Evolutionary conservation across 306 rosid species (phyloP).

Genomic region (Prunus fruticosa): DNA sequence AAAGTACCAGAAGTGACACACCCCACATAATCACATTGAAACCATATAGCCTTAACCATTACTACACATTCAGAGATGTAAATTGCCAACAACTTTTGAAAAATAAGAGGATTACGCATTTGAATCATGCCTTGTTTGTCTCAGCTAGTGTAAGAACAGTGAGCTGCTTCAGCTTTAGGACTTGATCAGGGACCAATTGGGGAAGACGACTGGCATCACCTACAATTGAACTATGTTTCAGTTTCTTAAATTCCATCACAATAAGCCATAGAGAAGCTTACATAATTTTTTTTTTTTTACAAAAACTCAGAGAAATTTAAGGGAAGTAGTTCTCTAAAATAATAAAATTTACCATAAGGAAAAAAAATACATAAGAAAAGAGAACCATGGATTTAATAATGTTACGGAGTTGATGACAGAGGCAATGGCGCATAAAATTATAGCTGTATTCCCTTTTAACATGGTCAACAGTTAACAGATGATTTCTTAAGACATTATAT

Average conservation of each 20-base stretch:
- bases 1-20: background rate
- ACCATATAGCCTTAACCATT: background rate
- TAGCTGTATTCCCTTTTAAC: background rate
- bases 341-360: background rate
- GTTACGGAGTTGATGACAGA: background rate
- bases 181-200: constrained; percentile 70
- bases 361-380: background rate
- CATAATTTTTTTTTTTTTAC: background rate
- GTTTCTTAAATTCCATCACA: constrained; percentile 8
- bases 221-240: constrained; percentile 21
- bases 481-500: background rate
- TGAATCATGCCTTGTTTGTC: constrained; percentile 62
- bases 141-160: constrained; percentile 98
- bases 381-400: background rate
- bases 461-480: background rate
- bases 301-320: background rate
- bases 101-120: background rate
- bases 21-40: background rate
- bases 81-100: background rate
- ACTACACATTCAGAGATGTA: constrained; percentile 10
- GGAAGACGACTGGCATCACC: constrained; percentile 64
- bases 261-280: background rate
- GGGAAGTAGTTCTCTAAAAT: background rate
- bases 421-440: background rate
- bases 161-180: constrained; percentile 86